These are phyloP conservation scores for Plasmopara muralis DNA, from an alignment of 352 stramenopile species.

Conservation along the genomic window DNA sequence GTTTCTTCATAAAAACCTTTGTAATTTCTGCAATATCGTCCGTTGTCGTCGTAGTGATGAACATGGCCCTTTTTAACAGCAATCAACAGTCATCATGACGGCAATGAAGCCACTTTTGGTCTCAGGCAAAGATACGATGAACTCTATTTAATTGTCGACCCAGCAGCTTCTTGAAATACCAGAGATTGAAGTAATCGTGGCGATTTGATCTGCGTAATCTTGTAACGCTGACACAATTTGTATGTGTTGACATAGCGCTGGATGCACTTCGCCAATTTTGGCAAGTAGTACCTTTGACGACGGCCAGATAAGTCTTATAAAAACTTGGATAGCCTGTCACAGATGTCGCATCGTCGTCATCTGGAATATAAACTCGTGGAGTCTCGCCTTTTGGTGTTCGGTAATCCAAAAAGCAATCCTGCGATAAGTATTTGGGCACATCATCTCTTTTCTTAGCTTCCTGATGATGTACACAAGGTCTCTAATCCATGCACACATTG, in stretches of 20 bases:
- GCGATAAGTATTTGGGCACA: slow-evolving; percentile 2
- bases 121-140: slow-evolving; percentile 5
- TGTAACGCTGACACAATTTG: slow-evolving; percentile 12
- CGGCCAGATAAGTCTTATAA: slow-evolving; percentile 8
- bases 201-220: slow-evolving; percentile 8
- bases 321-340: slow-evolving; percentile 5
- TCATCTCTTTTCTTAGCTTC: slow-evolving; percentile 1
- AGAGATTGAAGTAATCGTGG: slow-evolving; percentile 7
- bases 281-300: slow-evolving; percentile 10
- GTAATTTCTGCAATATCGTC: neutral
- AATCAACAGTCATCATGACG: neutral
- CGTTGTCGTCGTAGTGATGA: neutral
- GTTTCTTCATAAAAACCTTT: neutral
- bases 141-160: slow-evolving; percentile 15
- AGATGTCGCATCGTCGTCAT: slow-evolving; percentile 13
- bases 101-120: neutral
- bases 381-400: slow-evolving; percentile 4
- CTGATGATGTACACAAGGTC: neutral
- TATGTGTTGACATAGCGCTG: slow-evolving; percentile 15
- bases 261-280: slow-evolving; percentile 11
- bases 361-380: slow-evolving; percentile 3
- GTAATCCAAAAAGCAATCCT: slow-evolving; percentile 5
- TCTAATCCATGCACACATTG: neutral
- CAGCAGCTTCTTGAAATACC: slow-evolving; percentile 5
- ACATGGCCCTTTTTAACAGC: neutral